A percentile compares a stretch with the other conserved stretches of the same genome.
phyloP scores from a whole-genome alignment of 495 filamentous ascomycete genomes.

The Clavariopsis aquatica region DNA sequence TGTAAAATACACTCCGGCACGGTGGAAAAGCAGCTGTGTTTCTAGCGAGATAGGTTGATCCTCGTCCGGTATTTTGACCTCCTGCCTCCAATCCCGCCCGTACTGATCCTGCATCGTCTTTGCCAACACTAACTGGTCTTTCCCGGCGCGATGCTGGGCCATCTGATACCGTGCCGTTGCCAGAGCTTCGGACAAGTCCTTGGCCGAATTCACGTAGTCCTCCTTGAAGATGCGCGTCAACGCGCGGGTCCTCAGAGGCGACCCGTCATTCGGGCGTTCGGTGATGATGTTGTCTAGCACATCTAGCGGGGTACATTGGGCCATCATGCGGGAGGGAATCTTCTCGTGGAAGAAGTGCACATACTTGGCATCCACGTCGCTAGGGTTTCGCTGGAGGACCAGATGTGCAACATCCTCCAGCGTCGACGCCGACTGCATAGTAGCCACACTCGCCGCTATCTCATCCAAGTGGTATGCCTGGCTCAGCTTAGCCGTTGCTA shows the following conservation, averaged over 20 bases:
- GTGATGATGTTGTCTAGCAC: slow-evolving; percentile 66
- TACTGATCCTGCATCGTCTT: slow-evolving; percentile 48
- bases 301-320: slow-evolving; percentile 66
- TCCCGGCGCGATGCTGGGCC: slow-evolving; percentile 48
- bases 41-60: slow-evolving; percentile 73
- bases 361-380: slow-evolving; percentile 71
- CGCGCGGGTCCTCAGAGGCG: slow-evolving; percentile 68
- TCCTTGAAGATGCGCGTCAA: slow-evolving; percentile 75
- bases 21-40: slow-evolving; percentile 72
- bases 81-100: slow-evolving; percentile 51
- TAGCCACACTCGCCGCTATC: slow-evolving; percentile 77
- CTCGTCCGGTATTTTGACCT: slow-evolving; percentile 62
- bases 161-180: slow-evolving; percentile 57
- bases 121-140: slow-evolving; percentile 51
- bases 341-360: slow-evolving; percentile 89
- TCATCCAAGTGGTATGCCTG: slow-evolving; percentile 77
- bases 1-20: slow-evolving; percentile 70
- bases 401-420: slow-evolving; percentile 75
- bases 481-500: slow-evolving; percentile 72
- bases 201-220: slow-evolving; percentile 65
- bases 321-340: slow-evolving; percentile 74
- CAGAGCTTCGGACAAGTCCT: slow-evolving; percentile 67
- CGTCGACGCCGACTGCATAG: slow-evolving; percentile 77
- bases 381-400: slow-evolving; percentile 64
- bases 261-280: slow-evolving; percentile 61